Conservation (phyloP, 306 rosid genomes). For the Sesbania bispinosa region DNA sequence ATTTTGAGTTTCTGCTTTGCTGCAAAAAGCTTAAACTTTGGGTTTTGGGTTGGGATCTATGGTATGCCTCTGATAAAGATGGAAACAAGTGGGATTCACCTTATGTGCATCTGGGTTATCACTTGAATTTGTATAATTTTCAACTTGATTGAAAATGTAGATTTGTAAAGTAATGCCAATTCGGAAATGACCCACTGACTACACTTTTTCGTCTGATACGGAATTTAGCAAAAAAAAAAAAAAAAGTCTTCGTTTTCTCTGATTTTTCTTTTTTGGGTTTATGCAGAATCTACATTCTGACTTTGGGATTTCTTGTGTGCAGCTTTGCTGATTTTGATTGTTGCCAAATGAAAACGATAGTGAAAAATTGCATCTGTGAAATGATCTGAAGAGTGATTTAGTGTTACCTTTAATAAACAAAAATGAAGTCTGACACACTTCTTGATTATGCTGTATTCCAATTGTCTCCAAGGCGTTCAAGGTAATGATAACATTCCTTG, state of each 20-base stretch:
- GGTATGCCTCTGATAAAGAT: conserved; percentile 11
- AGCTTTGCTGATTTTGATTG: conserved; percentile 23
- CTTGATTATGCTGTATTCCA: conserved; percentile 91
- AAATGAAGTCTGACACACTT: conserved; percentile 87
- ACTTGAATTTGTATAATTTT: conserved; percentile 10
- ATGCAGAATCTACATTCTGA: conserved; percentile 35
- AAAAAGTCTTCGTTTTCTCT: background rate
- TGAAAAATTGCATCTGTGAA: conserved; percentile 36
- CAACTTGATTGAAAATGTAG: conserved; percentile 33
- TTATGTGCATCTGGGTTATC: conserved; percentile 27
- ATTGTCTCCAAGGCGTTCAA: conserved; percentile 83
- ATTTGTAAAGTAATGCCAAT: conserved; percentile 35
- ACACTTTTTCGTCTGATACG: background rate
- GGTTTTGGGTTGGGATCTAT: conserved; percentile 56
- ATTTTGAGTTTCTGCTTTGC: conserved; percentile 39
- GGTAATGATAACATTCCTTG: conserved; percentile 40
- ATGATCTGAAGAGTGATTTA: conserved; percentile 33
- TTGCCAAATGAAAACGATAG: conserved; percentile 2
- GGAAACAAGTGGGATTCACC: conserved; percentile 43
- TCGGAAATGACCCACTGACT: conserved; percentile 24
- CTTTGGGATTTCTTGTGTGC: conserved; percentile 9
- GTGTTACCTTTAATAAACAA: conserved; percentile 32
- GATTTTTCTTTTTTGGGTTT: background rate
- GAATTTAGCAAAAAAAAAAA: conserved; percentile 15
- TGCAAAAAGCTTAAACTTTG: conserved; percentile 30